Conservation (phyloP, 306 rosid genomes). For the Rubus idaeus region DNA sequence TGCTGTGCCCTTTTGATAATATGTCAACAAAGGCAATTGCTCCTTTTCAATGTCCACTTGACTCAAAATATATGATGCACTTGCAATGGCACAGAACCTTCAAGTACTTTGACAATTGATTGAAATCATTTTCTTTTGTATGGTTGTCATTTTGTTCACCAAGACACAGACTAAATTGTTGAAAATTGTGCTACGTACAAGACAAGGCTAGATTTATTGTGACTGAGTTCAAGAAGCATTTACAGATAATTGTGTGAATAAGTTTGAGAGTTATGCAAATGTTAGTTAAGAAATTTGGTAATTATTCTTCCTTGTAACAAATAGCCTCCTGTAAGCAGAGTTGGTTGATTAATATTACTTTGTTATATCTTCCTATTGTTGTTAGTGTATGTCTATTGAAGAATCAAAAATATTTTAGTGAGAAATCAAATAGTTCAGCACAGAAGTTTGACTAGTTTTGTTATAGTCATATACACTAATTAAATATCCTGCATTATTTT, state of each 20-base stretch:
- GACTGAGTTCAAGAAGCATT: background rate
- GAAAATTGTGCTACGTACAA: too few species aligned
- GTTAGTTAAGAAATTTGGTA: background rate
- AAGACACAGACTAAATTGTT: background rate
- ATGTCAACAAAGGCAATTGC: slow-evolving; percentile 2
- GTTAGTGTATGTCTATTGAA: background rate
- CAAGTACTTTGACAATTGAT: background rate
- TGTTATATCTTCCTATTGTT: background rate
- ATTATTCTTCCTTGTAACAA: background rate
- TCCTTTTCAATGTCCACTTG: slow-evolving; percentile 2
- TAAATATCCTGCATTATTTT: background rate
- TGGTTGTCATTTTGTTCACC: background rate
- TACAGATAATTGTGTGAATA: too few species aligned
- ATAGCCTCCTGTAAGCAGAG: background rate
- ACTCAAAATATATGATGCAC: background rate
- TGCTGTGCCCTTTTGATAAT: background rate
- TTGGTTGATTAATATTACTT: background rate
- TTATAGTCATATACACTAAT: background rate
- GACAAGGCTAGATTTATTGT: background rate
- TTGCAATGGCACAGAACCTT: background rate
- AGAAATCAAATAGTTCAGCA: background rate
- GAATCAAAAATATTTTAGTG: background rate
- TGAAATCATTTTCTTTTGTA: background rate
- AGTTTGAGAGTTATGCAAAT: background rate
- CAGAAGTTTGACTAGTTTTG: background rate